Evolutionary conservation across 345 rosid genomes (phyloP).

Genomic region (Microthlaspi erraticum): DNA sequence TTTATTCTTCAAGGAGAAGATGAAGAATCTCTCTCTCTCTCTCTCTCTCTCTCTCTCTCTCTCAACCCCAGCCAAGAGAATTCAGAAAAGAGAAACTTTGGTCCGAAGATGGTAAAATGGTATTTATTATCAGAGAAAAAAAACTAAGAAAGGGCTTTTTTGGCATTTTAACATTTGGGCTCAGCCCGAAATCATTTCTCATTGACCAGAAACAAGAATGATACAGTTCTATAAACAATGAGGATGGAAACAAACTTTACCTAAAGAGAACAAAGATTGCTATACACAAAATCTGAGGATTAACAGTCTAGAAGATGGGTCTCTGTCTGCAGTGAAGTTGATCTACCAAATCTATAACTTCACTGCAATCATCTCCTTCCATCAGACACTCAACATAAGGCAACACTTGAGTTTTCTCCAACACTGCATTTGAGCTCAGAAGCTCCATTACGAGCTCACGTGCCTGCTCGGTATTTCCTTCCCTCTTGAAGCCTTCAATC

Average conservation of each 20-base stretch:
- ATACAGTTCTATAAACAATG: background rate
- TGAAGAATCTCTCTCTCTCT: slow-evolving; percentile 33
- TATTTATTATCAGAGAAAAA: slow-evolving; percentile 37
- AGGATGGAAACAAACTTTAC: background rate
- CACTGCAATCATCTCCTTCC: slow-evolving; percentile 42
- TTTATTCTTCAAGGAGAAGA: slow-evolving; percentile 25
- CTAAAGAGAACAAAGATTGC: background rate
- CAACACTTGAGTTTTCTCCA: slow-evolving; percentile 38
- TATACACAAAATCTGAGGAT: slow-evolving; percentile 9
- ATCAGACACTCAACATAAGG: slow-evolving; percentile 49
- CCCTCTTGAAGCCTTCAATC: slow-evolving; percentile 47
- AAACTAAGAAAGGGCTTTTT: slow-evolving; percentile 11
- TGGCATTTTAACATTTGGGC: background rate
- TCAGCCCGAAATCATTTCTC: background rate
- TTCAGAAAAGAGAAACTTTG: slow-evolving; percentile 18
- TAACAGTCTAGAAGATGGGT: slow-evolving; percentile 22
- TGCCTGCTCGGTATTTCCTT: slow-evolving; percentile 47
- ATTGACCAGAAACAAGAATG: slow-evolving; percentile 11
- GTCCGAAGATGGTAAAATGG: slow-evolving; percentile 7
- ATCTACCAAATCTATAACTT: slow-evolving; percentile 41
- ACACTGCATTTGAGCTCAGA: slow-evolving; percentile 41
- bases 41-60: slow-evolving; percentile 31
- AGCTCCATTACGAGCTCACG: slow-evolving; percentile 50
- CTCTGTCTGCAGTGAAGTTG: slow-evolving; percentile 28
- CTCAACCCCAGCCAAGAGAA: slow-evolving; percentile 31